Evolutionary conservation across 2,329 filamentous ascomycete species (phyloP).

Genomic region (Zelopaecilomyces penicillatus): DNA sequence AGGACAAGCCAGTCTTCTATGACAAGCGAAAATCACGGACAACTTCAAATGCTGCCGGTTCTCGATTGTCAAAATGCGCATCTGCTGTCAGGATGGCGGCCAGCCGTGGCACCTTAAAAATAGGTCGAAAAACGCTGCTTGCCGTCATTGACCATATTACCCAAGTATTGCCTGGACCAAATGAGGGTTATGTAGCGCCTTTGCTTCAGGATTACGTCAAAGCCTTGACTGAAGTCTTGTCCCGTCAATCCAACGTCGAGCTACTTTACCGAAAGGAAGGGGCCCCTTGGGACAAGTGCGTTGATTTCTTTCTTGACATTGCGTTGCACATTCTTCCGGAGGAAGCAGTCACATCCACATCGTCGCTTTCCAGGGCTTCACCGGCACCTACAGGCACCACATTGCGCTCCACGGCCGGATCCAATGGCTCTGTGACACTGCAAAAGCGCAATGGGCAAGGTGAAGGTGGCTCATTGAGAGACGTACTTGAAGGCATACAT

Average conservation of each 20-base stretch:
- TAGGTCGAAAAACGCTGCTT: conserved; percentile 71
- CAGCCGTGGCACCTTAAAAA: conserved; percentile 55
- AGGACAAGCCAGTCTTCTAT: conserved; percentile 59
- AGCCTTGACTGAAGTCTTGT: conserved; percentile 60
- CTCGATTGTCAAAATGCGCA: conserved; percentile 60
- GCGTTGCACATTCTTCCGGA: conserved; percentile 38
- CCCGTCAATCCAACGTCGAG: conserved; percentile 70
- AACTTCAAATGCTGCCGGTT: conserved; percentile 39
- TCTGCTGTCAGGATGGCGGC: conserved; percentile 64
- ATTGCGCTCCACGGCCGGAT: conserved; percentile 20
- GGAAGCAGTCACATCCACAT: conserved; percentile 27
- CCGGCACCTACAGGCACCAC: conserved; percentile 32
- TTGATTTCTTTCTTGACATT: conserved; percentile 64
- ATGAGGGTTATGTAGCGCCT: conserved; percentile 57
- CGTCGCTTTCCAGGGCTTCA: conserved; percentile 33
- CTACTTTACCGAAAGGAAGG: conserved; percentile 52
- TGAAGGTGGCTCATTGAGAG: conserved; percentile 27
- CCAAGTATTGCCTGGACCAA: conserved; percentile 56
- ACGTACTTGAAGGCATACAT: conserved; percentile 53
- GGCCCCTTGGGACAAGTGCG: conserved; percentile 59
- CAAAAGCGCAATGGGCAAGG: conserved; percentile 19
- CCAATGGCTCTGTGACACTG: conserved; percentile 21
- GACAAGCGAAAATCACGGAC: conserved; percentile 40
- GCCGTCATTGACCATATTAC: conserved; percentile 75
- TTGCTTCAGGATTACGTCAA: conserved; percentile 73